These are phyloP conservation scores for Botryosphaeria agaves DNA, from an alignment of 2,329 filamentous ascomycete genomes.

Conservation along the genomic window DNA sequence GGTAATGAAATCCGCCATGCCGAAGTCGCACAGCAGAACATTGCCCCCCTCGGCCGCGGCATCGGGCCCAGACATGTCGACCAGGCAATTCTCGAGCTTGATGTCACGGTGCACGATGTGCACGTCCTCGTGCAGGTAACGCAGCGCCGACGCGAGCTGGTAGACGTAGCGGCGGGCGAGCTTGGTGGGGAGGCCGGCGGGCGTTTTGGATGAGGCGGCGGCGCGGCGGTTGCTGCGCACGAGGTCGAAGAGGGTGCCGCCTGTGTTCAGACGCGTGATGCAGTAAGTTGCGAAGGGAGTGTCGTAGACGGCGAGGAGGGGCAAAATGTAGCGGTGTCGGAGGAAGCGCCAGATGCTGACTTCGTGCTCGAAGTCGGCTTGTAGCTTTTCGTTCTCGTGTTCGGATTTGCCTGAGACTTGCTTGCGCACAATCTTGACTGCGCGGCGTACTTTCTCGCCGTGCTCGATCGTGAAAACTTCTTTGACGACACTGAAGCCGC, in stretches of 20 bases:
- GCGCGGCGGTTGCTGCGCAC: conserved; percentile 33
- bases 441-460: conserved; percentile 35
- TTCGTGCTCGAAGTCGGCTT: conserved; percentile 52
- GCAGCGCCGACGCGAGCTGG: conserved; percentile 44
- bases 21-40: conserved; percentile 49
- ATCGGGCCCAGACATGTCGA: conserved; percentile 34
- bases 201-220: conserved; percentile 10
- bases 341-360: conserved; percentile 50
- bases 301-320: conserved; percentile 45
- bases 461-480: conserved; percentile 45
- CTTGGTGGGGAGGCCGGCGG: conserved; percentile 28
- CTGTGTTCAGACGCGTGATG: conserved; percentile 45
- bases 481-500: conserved; percentile 49
- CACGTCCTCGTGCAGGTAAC: conserved; percentile 51
- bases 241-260: conserved; percentile 47
- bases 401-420: conserved; percentile 36
- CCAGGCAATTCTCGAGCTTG: conserved; percentile 51
- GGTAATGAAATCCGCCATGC: conserved; percentile 49
- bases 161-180: conserved; percentile 43
- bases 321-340: conserved; percentile 43
- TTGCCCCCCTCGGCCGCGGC: conserved; percentile 34
- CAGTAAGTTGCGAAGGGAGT: conserved; percentile 53
- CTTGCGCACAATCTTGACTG: conserved; percentile 52
- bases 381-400: conserved; percentile 44
- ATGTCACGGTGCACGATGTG: conserved; percentile 50